Percentiles rank a stretch among this genome's conserved stretches.
These are phyloP conservation scores for Fistulifera pelliculosa DNA, from an alignment of 108 stramenopile species.

Conservation along the genomic window DNA sequence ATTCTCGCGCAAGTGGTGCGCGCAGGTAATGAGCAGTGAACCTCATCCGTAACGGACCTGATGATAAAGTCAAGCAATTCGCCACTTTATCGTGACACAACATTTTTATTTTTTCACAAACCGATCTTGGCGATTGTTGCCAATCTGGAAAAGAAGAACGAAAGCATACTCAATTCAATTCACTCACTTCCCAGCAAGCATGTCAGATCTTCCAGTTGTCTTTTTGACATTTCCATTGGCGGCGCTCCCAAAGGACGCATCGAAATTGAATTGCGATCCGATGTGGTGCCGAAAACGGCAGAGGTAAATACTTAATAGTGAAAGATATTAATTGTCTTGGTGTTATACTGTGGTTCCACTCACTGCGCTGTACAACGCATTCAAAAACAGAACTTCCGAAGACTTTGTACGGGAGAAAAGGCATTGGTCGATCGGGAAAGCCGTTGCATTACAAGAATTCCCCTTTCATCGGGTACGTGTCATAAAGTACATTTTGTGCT, in stretches of 20 bases:
- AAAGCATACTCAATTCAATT: too few species aligned
- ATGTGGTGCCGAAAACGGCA: conserved; percentile 82
- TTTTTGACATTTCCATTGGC: conserved; percentile 95
- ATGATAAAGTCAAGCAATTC: too few species aligned
- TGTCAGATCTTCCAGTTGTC: conserved; percentile 69
- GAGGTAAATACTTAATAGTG: too few species aligned
- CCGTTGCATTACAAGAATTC: conserved; percentile 84
- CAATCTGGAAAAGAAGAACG: too few species aligned
- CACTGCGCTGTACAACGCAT: neutral
- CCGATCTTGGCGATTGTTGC: too few species aligned
- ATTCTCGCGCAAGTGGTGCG: too few species aligned
- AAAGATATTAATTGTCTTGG: neutral
- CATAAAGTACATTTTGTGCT: conserved; percentile 86
- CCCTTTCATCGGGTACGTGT: conserved; percentile 85
- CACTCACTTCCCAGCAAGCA: too few species aligned
- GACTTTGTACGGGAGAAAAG: conserved; percentile 80
- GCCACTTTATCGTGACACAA: too few species aligned
- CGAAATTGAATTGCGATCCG: conserved; percentile 77
- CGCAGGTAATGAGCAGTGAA: too few species aligned
- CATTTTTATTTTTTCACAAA: too few species aligned
- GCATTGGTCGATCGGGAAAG: conserved; percentile 50
- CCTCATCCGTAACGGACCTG: too few species aligned
- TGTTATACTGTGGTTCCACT: conserved; percentile 4
- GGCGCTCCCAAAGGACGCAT: conserved; percentile 67
- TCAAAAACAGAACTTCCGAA: conserved; percentile 49